Evolutionary conservation across 192 early-diverging fungal genomes (phyloP).

Genomic region (Backusella liffmaniae): DNA sequence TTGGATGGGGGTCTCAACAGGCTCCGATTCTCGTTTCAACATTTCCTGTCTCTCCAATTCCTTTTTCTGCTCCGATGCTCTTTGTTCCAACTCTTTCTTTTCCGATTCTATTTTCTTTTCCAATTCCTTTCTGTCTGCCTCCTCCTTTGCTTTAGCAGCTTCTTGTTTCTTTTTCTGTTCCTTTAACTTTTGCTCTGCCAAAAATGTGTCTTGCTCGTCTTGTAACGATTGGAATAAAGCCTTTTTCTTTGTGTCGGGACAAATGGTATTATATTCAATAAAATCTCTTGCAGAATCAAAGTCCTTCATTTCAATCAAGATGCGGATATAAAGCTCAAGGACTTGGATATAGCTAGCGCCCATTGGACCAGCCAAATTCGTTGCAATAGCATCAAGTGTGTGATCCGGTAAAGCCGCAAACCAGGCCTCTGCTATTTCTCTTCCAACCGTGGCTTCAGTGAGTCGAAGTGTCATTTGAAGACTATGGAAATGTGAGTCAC

Average conservation of each 20-base stretch:
- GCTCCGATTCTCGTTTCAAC: slow-evolving; percentile 1
- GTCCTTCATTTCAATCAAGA: slow-evolving; percentile 23
- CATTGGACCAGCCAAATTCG: neutral
- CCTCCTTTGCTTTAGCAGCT: neutral
- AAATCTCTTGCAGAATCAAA: slow-evolving; percentile 34
- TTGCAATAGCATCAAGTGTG: slow-evolving; percentile 9
- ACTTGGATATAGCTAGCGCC: slow-evolving; percentile 19
- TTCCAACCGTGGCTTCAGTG: slow-evolving; percentile 18
- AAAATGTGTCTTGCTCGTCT: neutral
- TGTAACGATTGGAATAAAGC: neutral
- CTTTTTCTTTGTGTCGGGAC: slow-evolving; percentile 27
- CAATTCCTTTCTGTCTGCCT: neutral
- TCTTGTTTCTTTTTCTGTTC: slow-evolving; percentile 1
- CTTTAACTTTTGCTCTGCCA: neutral
- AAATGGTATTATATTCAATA: slow-evolving; percentile 34
- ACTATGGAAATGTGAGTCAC: neutral
- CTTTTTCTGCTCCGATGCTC: neutral
- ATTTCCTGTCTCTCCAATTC: slow-evolving; percentile 13
- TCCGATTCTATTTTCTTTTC: slow-evolving; percentile 10
- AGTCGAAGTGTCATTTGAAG: slow-evolving; percentile 22
- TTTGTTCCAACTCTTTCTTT: neutral
- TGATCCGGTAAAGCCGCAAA: slow-evolving; percentile 27
- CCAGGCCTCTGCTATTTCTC: slow-evolving; percentile 38
- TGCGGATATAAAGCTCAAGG: slow-evolving; percentile 27
- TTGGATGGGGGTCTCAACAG: neutral